Evolutionary conservation across 1,139 yeast species (phyloP).

Genomic region (Hyphopichia buzzinii): DNA sequence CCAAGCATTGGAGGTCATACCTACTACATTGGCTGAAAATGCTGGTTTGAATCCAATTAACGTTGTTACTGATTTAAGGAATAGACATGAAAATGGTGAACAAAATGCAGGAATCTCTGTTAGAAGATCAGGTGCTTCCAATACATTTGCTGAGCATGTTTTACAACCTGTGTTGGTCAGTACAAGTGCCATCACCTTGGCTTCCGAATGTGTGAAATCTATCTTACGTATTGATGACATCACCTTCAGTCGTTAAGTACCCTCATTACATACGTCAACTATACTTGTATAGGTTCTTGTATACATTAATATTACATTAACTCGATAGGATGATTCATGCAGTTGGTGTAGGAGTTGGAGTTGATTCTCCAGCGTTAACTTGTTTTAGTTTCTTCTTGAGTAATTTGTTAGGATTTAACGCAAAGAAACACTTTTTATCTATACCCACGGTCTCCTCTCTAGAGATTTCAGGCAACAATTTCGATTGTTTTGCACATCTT

Average conservation of each 20-base stretch:
- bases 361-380: slow-evolving; percentile 1
- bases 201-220: slow-evolving; percentile 94
- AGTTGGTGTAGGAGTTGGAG: not conserved
- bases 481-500: slow-evolving; percentile 49
- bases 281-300: not conserved
- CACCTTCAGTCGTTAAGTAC: slow-evolving; percentile 47
- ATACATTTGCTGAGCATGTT: slow-evolving; percentile 90
- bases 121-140: slow-evolving; percentile 89
- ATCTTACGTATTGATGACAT: slow-evolving; percentile 95
- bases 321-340: not conserved
- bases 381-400: slow-evolving; percentile 39
- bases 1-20: slow-evolving; percentile 91
- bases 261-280: not conserved
- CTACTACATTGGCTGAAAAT: slow-evolving; percentile 95
- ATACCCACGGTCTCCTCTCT: slow-evolving; percentile 61
- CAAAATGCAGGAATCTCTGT: slow-evolving; percentile 94
- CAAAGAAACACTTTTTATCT: slow-evolving; percentile 62
- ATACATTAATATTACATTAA: not conserved
- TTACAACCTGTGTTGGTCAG: slow-evolving; percentile 94
- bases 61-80: slow-evolving; percentile 91
- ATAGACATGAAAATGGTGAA: slow-evolving; percentile 89
- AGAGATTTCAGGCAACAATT: slow-evolving; percentile 42
- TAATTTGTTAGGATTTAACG: slow-evolving; percentile 55
- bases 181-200: slow-evolving; percentile 89
- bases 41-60: slow-evolving; percentile 95